Evolutionary conservation across 139 green algal species (phyloP).

Genomic region (Parachlorella kessleri): DNA sequence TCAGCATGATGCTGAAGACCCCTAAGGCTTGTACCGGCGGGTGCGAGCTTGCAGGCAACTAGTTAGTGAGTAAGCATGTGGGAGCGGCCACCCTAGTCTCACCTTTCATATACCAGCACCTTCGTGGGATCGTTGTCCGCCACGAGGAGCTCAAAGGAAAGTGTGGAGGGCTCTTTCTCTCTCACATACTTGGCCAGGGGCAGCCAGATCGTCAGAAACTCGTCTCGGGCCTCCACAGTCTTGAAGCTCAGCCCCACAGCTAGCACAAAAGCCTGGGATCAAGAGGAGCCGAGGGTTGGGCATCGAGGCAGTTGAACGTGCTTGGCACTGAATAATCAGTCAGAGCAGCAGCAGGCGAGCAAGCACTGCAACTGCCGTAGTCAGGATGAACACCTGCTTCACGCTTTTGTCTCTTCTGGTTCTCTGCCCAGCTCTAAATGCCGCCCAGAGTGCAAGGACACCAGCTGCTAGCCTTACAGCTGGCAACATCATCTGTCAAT

Average conservation of each 20-base stretch:
- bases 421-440: no score
- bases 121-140: slow-evolving; percentile 30
- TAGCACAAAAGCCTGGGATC: not conserved
- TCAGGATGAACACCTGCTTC: no score
- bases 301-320: no score
- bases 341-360: no score
- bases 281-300: no score
- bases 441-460: no score
- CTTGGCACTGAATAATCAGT: no score
- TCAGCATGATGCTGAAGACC: not conserved
- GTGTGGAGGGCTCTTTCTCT: slow-evolving; percentile 18
- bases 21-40: not conserved
- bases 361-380: no score
- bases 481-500: no score
- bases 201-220: slow-evolving; percentile 21
- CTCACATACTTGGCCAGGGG: slow-evolving; percentile 27
- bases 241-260: not conserved
- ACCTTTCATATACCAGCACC: slow-evolving; percentile 32
- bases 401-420: no score
- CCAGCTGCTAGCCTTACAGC: no score
- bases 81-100: not conserved
- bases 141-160: slow-evolving; percentile 27
- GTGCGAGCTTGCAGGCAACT: not conserved
- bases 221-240: not conserved
- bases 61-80: not conserved